Percentiles rank a stretch among this genome's conserved stretches.
These are phyloP conservation scores for Punica granatum DNA, from an alignment of 345 rosid genomes.

Conservation along the genomic window DNA sequence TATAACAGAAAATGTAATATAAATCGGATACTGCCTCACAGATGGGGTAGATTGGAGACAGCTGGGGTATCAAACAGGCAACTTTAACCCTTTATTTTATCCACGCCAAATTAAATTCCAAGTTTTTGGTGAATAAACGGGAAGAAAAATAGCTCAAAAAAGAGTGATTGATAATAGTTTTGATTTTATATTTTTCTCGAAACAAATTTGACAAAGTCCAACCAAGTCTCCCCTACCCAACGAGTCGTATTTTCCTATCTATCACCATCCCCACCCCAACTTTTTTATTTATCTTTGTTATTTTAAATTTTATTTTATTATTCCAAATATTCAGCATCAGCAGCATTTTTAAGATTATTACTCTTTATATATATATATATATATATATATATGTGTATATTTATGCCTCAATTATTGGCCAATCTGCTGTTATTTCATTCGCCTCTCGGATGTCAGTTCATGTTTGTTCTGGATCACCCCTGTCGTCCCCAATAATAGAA, in stretches of 20 bases:
- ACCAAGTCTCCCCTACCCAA: not conserved
- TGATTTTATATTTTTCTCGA: not conserved
- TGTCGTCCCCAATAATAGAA: not conserved
- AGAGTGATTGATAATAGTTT: not conserved
- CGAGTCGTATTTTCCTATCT: not conserved
- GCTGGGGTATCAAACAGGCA: slow-evolving; percentile 1
- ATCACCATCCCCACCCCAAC: not conserved
- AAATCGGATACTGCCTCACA: too few species aligned
- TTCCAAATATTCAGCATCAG: not conserved
- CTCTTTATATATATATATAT: not conserved
- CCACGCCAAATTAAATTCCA: not conserved
- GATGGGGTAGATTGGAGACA: too few species aligned
- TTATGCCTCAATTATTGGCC: not conserved
- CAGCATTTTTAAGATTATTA: not conserved
- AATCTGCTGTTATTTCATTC: not conserved
- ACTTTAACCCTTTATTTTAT: not conserved
- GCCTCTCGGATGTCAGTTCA: not conserved
- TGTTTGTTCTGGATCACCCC: not conserved
- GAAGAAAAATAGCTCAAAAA: not conserved
- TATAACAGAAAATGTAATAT: too few species aligned
- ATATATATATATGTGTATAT: too few species aligned
- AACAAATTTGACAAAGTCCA: slow-evolving; percentile 8
- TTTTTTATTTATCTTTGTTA: not conserved
- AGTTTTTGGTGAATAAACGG: not conserved
- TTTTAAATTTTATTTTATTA: not conserved